Conservation (phyloP, 2,329 filamentous ascomycete genomes). For the Penicillium sp. region DNA sequence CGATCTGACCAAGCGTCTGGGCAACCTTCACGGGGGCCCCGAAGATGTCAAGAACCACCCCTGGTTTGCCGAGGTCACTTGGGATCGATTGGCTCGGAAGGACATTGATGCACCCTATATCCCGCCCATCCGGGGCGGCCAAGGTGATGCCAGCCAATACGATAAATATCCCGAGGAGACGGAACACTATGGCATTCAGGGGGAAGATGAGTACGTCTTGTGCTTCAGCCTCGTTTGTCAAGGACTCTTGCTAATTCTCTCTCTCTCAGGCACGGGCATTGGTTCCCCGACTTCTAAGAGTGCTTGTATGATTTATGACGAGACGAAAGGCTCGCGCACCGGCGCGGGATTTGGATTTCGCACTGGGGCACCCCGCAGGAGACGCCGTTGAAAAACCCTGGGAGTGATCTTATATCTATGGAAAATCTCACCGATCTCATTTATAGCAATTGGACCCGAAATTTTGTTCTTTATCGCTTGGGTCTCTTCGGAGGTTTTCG, state of each 20-base stretch:
- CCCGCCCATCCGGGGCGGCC: conserved; percentile 88
- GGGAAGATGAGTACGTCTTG: conserved; percentile 78
- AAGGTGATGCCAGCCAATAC: conserved; percentile 95
- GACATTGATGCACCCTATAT: conserved; percentile 99
- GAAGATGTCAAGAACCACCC: conserved; percentile 92
- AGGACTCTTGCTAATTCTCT: conserved; percentile 3
- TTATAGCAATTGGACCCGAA: conserved; percentile 29
- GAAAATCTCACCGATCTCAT: conserved; percentile 16
- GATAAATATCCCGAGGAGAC: conserved; percentile 98
- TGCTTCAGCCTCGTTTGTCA: not conserved
- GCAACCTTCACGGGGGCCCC: conserved; percentile 87
- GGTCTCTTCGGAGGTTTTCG: not conserved
- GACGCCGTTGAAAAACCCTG: conserved; percentile 21
- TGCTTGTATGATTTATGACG: conserved; percentile 36
- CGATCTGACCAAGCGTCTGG: conserved; percentile 90
- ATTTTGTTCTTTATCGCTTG: conserved; percentile 14
- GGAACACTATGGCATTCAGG: conserved; percentile 80
- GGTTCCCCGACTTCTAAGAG: conserved; percentile 73
- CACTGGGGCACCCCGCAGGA: conserved; percentile 14
- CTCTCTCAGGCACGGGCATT: conserved; percentile 65
- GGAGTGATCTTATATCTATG: conserved; percentile 20
- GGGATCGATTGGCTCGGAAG: conserved; percentile 90
- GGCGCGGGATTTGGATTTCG: conserved; percentile 21
- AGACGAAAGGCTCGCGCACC: conserved; percentile 29
- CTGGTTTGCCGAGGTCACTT: conserved; percentile 97